A percentile compares a stretch with the other conserved stretches of the same genome.
Evolutionary conservation across 1,284 basidiomycete species (phyloP).

Genomic region (Microbotryomycetes sp.): DNA sequence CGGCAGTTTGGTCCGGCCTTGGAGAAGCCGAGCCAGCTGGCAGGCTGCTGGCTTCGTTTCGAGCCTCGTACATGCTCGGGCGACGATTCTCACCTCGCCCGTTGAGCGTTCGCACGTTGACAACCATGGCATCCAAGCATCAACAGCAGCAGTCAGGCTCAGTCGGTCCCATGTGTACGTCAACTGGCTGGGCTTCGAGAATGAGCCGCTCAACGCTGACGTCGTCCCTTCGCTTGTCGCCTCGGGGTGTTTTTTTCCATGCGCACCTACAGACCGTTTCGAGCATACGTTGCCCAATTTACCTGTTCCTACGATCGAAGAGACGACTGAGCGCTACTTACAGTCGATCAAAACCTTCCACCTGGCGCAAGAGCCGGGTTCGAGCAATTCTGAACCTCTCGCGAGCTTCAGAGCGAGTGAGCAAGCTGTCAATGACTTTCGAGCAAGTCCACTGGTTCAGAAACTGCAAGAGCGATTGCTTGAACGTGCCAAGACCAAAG

Average conservation of each 20-base stretch:
- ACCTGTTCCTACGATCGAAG: constrained; percentile 73
- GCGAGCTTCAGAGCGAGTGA: constrained; percentile 30
- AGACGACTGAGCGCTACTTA: constrained; percentile 78
- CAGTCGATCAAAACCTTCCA: constrained; percentile 72
- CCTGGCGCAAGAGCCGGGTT: constrained; percentile 49
- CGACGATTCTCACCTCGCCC: too few relatives aligned
- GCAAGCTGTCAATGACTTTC: constrained; percentile 60
- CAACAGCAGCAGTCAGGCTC: neutral
- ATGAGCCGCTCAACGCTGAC: neutral
- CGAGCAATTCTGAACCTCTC: constrained; percentile 29
- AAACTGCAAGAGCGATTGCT: constrained; percentile 76
- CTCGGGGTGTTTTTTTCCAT: neutral
- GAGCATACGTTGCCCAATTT: constrained; percentile 69
- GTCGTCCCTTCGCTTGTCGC: too few relatives aligned
- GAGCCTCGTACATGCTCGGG: too few relatives aligned
- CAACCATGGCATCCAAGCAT: neutral
- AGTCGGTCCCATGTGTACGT: constrained; percentile 13
- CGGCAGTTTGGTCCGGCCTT: too few relatives aligned
- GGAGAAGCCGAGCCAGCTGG: too few relatives aligned
- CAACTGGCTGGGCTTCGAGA: neutral
- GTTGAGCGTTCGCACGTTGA: neutral
- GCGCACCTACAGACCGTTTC: constrained; percentile 25
- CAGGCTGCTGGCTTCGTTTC: too few relatives aligned
- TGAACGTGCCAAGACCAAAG: constrained; percentile 55
- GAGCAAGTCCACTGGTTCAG: constrained; percentile 60